Evolutionary conservation across 2,329 filamentous ascomycete genomes (phyloP).

Genomic region (Triangularia setosa): DNA sequence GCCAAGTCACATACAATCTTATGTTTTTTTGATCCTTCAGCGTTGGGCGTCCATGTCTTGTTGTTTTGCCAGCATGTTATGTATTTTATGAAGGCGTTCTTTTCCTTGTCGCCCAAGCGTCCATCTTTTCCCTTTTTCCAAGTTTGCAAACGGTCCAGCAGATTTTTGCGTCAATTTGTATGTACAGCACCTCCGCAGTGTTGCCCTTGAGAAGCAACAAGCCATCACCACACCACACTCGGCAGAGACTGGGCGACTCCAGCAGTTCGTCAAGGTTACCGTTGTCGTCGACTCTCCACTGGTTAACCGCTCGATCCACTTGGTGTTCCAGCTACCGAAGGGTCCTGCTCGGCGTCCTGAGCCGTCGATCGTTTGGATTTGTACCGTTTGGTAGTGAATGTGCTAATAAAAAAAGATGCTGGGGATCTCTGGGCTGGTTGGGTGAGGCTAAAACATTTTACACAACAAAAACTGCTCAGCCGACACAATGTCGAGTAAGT

Average conservation of each 20-base stretch:
- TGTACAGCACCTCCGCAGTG: neutral
- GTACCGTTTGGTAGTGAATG: neutral
- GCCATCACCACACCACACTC: neutral
- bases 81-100: neutral
- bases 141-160: neutral
- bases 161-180: neutral
- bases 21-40: neutral
- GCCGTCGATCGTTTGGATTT: slow-evolving; percentile 12
- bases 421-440: neutral
- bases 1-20: neutral
- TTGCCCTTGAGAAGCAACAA: neutral
- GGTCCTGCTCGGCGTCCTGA: neutral
- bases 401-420: neutral
- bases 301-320: neutral
- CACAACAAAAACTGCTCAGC: slow-evolving; percentile 26
- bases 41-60: neutral
- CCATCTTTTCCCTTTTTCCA: neutral
- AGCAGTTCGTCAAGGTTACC: neutral
- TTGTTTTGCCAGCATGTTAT: neutral
- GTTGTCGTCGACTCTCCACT: neutral
- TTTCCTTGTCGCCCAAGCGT: neutral
- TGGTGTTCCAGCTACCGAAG: slow-evolving; percentile 3
- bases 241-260: neutral
- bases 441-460: neutral
- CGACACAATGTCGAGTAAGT: slow-evolving; percentile 47